Evolutionary conservation across 2,329 filamentous ascomycete genomes (phyloP).

Genomic region (Trichoderma simmonsii): DNA sequence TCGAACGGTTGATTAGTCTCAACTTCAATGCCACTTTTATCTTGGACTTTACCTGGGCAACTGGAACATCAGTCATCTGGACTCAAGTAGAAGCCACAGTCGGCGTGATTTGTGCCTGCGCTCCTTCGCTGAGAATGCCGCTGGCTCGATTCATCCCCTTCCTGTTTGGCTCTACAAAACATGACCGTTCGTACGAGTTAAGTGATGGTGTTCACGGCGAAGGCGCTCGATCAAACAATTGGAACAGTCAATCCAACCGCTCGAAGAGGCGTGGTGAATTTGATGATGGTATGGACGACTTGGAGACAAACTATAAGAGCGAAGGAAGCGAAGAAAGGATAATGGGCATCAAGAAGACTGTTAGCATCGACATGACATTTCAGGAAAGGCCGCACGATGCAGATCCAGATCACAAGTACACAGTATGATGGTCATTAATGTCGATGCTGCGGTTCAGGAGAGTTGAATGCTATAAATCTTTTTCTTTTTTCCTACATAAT

Average conservation of each 20-base stretch:
- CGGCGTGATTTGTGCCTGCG: conserved; percentile 10
- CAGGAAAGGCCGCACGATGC: neutral
- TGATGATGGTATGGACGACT: neutral
- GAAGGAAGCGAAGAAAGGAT: conserved; percentile 9
- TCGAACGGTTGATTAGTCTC: conserved; percentile 8
- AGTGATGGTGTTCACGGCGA: neutral
- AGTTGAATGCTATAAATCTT: neutral
- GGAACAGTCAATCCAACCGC: neutral
- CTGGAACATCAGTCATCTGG: conserved; percentile 5
- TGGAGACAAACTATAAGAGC: neutral
- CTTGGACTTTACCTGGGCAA: conserved; percentile 4
- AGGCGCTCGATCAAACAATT: neutral
- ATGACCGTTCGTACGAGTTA: neutral
- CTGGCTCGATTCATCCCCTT: conserved; percentile 1
- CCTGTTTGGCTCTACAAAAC: neutral
- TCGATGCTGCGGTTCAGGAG: neutral
- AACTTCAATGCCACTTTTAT: conserved; percentile 13
- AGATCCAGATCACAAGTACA: neutral
- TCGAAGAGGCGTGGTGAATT: neutral
- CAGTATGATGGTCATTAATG: neutral
- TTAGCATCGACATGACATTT: conserved; percentile 12
- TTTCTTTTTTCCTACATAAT: neutral
- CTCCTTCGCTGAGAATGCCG: conserved; percentile 2
- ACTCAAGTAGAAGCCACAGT: conserved; percentile 11
- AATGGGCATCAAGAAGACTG: conserved; percentile 8